Evolutionary conservation across 257 asterid genomes (phyloP), one percentile per base, ranked within the genome.

Genomic region (Linderniella brevidens): DNA sequence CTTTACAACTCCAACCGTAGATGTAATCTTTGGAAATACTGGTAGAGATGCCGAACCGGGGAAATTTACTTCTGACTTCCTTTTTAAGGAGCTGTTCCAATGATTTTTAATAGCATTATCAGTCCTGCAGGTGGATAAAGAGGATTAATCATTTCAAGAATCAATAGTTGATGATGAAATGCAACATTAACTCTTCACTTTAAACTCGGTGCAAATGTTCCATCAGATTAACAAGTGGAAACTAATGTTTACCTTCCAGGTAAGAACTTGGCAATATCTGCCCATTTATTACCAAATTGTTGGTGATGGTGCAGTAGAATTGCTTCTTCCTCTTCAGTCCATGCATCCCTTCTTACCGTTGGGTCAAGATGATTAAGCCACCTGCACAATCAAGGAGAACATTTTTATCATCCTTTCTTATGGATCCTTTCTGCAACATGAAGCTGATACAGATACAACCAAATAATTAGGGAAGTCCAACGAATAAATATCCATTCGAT

Each of bases 331-430:
- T 54, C 75, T 55, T 75, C 69, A 29, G 79, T 70, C 95, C 95
- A 84, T 18, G 90, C 74, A 55, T 77, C 93, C 58, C 64, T 80
- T 43, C 60, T 84, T 29, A 84, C 62, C 52, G 74, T 67, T 38
- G 95, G 95, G 63, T 80, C 80, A 58, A 84, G 68, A 64, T 84
- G 93, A 66, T 84, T 84, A 64, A 70, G 86, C 93, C 95, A 84
- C 68, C 94, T 82, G 69, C 15, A 57, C 63, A 38, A 37, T 57
- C 53, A 74, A 25, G 32, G 32, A 3, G 6, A 25, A 25, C 32
- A 25, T 25, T 3, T 25, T 25, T 25, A 3, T 25, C 32, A 25
- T 25, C 32, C 32, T 25, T 25, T 25, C 32, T 25, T n/a, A n/a
- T n/a, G n/a, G n/a, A n/a, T n/a, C n/a, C n/a, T 25, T 25, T 3